Base-by-base conservation (phyloP, 176 grass and related monocot species). In the Oryza rufipogon region DNA sequence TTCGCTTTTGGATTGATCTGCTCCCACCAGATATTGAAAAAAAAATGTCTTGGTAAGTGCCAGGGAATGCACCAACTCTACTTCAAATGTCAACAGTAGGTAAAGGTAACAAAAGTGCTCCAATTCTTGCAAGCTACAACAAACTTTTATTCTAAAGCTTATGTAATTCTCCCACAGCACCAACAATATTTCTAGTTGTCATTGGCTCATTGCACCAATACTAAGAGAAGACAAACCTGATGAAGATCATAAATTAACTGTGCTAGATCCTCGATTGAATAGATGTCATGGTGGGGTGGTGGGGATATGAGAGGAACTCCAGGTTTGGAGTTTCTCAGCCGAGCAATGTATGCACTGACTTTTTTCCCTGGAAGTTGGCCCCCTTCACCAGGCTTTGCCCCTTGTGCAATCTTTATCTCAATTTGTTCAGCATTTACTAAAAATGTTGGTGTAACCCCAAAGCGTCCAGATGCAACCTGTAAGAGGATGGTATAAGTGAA, bases 321-420 rank as follows among this genome's bases (percentile, higher is more conserved):
- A 86, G 97, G 97, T 85, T 99, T 99, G 2, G 97, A 99, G 75
- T 94, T 99, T 76, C 97, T 99, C 83, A 99, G 66, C 46, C 93
- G 88, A 81, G 97, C 97, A 84, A 99, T 99, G 79, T 99, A 99
- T 69, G 97, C 93, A 86, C 97, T 99, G 68, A 99, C 97, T 93
- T 99, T 99, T 82, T 99, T 99, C 65, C 97, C 97, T 52, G 97
- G 97, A 75, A 99, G 86, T 73, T 99, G 97, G 56, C 97, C 97
- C 36, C 97, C 97, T 92, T 99, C 97, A 80, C 97, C 97, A 89
- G 97, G 97, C 42, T 99, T 99, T 12, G 97, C 97, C 74, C 97
- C 97, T 94, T 99, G 97, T 52, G 97, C 97, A 87, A 99, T 99
- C 91, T 99, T 99, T 68, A 99, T 99, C 88, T 99, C 97, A 70